Evolutionary conservation across 208 protist species (phyloP).

Genomic region (Trypanosoma conorhini): DNA sequence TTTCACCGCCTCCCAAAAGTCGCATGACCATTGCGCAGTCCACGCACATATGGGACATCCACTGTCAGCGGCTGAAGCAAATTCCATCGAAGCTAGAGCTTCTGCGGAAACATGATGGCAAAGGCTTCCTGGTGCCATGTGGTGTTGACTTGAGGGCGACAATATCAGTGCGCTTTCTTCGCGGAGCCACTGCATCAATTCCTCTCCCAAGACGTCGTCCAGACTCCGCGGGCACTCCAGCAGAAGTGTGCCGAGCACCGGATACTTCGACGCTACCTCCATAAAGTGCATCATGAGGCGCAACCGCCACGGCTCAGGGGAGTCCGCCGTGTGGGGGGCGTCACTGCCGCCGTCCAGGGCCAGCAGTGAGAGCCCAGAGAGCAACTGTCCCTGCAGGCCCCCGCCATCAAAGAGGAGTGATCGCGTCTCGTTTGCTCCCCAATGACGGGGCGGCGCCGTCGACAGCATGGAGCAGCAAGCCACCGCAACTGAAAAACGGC

Average conservation of each 20-base stretch:
- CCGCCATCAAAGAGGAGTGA: constrained; percentile 20
- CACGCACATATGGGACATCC: constrained; percentile 22
- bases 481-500: background rate
- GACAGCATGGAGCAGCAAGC: background rate
- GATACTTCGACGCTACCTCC: constrained; percentile 19
- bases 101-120: constrained; percentile 7
- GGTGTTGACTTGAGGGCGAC: background rate
- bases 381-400: constrained; percentile 16
- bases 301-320: background rate
- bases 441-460: background rate
- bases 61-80: background rate
- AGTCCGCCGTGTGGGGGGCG: background rate
- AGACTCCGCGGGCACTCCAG: constrained; percentile 11
- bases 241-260: constrained; percentile 28
- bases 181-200: constrained; percentile 16
- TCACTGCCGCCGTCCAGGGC: background rate
- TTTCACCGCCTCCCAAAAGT: constrained; percentile 24
- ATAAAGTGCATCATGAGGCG: constrained; percentile 21
- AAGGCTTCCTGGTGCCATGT: background rate
- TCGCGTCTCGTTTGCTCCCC: constrained; percentile 8
- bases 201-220: constrained; percentile 7
- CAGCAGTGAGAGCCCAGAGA: constrained; percentile 27
- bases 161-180: constrained; percentile 6
- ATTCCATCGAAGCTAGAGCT: background rate
- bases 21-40: constrained; percentile 14